These are phyloP conservation scores for Penicillium samsonianum DNA, from an alignment of 495 filamentous ascomycete genomes.

Conservation along the genomic window DNA sequence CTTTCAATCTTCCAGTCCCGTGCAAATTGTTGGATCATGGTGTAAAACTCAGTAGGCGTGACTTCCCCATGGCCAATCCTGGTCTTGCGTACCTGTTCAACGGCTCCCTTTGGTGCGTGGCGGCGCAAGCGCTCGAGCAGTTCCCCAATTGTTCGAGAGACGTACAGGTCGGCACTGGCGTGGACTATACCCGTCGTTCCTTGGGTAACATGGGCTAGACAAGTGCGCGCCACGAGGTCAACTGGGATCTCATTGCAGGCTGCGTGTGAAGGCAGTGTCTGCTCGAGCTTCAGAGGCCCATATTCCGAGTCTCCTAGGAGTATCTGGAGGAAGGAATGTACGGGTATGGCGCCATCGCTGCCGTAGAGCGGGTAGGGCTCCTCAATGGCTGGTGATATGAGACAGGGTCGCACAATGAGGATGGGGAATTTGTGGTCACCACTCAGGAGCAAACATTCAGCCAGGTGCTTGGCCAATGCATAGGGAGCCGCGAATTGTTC, in stretches of 20 bases:
- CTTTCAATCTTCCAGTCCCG: constrained; percentile 9
- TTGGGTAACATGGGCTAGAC: constrained; percentile 16
- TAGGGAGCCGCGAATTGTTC: constrained; percentile 23
- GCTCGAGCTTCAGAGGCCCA: constrained; percentile 3
- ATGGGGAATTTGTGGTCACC: constrained; percentile 4
- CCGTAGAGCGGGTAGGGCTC: constrained; percentile 27
- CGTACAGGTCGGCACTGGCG: constrained; percentile 14
- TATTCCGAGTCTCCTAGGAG: constrained; percentile 1
- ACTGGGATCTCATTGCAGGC: constrained; percentile 23
- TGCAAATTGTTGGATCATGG: constrained; percentile 11
- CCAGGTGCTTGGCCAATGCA: constrained; percentile 24
- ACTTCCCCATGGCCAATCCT: constrained; percentile 1
- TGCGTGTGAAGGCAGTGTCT: neutral
- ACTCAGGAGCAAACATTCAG: constrained; percentile 18
- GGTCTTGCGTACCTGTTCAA: neutral
- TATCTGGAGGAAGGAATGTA: constrained; percentile 6
- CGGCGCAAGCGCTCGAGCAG: neutral
- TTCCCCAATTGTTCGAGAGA: neutral
- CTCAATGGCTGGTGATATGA: constrained; percentile 23
- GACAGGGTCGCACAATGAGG: constrained; percentile 22
- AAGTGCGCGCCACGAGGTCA: constrained; percentile 19
- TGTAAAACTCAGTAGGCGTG: constrained; percentile 2
- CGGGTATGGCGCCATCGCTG: constrained; percentile 9
- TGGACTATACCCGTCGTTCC: constrained; percentile 19
- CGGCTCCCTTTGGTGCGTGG: neutral